phyloP scores from a whole-genome alignment of 345 rosid genomes.

The Hibiscus mutabilis region DNA sequence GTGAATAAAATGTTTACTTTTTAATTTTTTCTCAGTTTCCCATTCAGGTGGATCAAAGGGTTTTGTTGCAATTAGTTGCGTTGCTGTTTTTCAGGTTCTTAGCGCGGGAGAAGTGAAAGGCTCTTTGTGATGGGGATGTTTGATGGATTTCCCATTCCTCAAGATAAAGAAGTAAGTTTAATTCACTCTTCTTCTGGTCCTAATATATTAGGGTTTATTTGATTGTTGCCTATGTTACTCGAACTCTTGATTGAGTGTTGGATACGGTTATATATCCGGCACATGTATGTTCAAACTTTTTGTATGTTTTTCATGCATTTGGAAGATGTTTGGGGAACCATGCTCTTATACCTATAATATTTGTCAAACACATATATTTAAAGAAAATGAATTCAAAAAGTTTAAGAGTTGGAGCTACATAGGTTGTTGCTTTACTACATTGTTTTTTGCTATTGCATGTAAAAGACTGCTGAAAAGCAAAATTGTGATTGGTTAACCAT shows the following conservation, averaged over 20 bases:
- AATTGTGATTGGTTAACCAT: background rate
- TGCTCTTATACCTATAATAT: background rate
- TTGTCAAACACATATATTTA: background rate
- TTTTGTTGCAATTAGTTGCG: conserved; percentile 13
- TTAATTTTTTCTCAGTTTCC: background rate
- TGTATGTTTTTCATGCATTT: too few species aligned
- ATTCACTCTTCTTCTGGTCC: conserved; percentile 4
- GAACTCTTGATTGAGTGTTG: background rate
- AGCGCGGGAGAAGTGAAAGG: conserved; percentile 12
- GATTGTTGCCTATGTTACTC: background rate
- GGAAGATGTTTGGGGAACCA: too few species aligned
- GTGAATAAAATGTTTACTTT: background rate
- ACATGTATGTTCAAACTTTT: too few species aligned
- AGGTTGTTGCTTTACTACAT: background rate
- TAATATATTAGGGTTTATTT: background rate
- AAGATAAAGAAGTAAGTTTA: conserved; percentile 66
- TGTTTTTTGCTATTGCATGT: background rate
- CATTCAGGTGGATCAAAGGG: conserved; percentile 12
- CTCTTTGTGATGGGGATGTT: conserved; percentile 60
- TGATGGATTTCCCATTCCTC: conserved; percentile 86
- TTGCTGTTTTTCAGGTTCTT: background rate
- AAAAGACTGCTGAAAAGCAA: background rate
- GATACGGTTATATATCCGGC: background rate
- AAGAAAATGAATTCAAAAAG: background rate
- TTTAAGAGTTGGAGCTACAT: background rate